Conservation (phyloP, 2,329 filamentous ascomycete species). For the Teratosphaeria epicoccoides region DNA sequence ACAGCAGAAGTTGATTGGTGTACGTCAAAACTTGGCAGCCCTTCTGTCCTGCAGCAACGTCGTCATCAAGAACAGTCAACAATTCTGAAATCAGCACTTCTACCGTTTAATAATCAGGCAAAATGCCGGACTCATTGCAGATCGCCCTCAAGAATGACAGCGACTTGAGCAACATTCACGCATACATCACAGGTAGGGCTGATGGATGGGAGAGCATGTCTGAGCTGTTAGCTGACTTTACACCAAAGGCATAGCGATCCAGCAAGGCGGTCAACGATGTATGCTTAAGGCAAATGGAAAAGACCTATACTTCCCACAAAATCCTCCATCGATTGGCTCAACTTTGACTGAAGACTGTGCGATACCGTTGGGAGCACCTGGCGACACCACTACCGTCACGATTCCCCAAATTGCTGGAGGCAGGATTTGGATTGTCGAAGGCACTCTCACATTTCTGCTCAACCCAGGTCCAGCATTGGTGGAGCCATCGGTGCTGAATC, state of each 20-base stretch:
- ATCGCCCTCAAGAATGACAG: conserved; percentile 27
- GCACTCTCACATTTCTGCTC: conserved; percentile 27
- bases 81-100: too few species aligned
- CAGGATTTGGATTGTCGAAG: conserved; percentile 28
- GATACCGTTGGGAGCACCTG: conserved; percentile 25
- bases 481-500: conserved; percentile 27
- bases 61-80: not conserved
- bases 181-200: conserved; percentile 13
- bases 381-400: conserved; percentile 22
- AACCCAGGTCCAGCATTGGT: conserved; percentile 29
- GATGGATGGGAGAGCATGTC: not conserved
- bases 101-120: too few species aligned
- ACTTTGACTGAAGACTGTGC: conserved; percentile 27
- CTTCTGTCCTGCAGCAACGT: not conserved
- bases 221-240: conserved; percentile 9
- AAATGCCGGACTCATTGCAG: conserved; percentile 26
- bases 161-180: conserved; percentile 22
- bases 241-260: conserved; percentile 28
- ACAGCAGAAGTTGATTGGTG: not conserved
- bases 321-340: conserved; percentile 22
- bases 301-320: conserved; percentile 25
- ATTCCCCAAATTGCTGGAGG: conserved; percentile 28
- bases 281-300: conserved; percentile 26
- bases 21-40: not conserved
- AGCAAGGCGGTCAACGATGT: conserved; percentile 23